Evolutionary conservation across 768 basidiomycete species (phyloP).

Genomic region (Hirschioporus abietinus): DNA sequence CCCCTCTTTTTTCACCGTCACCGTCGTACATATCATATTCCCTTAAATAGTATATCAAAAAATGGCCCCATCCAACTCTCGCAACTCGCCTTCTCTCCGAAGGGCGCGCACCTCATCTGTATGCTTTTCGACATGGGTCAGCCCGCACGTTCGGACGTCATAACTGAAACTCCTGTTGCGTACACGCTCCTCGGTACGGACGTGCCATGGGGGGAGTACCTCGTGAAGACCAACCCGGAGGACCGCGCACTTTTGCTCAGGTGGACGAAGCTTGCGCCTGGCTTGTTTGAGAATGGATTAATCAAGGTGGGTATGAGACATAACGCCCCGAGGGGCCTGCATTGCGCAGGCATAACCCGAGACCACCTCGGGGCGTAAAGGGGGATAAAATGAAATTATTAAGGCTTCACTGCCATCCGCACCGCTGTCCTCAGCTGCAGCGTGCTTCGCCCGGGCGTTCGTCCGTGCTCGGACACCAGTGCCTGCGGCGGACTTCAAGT

Average conservation of each 20-base stretch:
- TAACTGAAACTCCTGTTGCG: not conserved
- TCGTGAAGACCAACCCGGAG: conserved; percentile 1
- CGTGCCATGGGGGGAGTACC: not conserved
- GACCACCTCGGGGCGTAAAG: too few species aligned
- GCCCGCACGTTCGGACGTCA: not conserved
- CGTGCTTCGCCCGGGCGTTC: too few species aligned
- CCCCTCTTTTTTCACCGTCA: not conserved
- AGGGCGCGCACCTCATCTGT: not conserved
- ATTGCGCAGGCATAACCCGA: too few species aligned
- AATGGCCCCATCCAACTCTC: not conserved
- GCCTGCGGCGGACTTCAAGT: too few species aligned
- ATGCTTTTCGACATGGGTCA: not conserved
- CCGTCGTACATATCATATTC: too few species aligned
- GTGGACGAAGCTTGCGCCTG: not conserved
- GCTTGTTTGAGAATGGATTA: not conserved
- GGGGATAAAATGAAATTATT: too few species aligned
- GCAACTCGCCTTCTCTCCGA: not conserved
- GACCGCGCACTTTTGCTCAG: conserved; percentile 2
- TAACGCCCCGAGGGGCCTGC: too few species aligned
- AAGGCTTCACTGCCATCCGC: too few species aligned
- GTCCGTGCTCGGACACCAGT: too few species aligned
- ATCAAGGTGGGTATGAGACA: conserved; percentile 1
- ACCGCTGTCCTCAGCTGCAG: too few species aligned
- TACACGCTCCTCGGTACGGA: conserved; percentile 10
- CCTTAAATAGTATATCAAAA: not conserved